Evolutionary conservation across 345 rosid species (phyloP), one percentile per base, ranked within the genome.

Genomic region (Psidium friedrichsthalianum): DNA sequence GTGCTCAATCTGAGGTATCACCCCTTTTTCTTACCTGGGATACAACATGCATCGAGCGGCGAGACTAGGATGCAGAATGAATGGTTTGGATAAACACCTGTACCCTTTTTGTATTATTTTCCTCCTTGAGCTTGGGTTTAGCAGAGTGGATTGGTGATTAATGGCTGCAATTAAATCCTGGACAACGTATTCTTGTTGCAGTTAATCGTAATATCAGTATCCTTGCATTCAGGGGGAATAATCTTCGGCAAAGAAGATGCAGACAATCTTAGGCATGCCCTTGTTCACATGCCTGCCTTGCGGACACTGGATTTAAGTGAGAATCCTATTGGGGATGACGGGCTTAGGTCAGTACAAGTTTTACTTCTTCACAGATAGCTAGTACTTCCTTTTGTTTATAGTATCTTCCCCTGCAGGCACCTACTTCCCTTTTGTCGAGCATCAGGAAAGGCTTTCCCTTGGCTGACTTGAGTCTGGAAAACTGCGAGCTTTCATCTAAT

Each of bases 291-390:
- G 94, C 98, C 98, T 18, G 89, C 88, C 90, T 91, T 97, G 93
- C 93, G 90, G 91, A 85, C 86, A 88, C 91, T 97, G 83, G 95
- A 97, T 92, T 78, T 97, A 82, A 91, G 99, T 82, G 98, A 95
- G 78, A 97, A 97, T 89, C 94, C 96, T 83, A 92, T 97, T 84
- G 91, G 87, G 88, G 96, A 95, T 88, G 89, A 89, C 84, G 98
- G 98, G 81, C 88, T 95, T 86, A 93, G 98, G 99, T 97, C 85
- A 82, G 90, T 85, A 84, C 59, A 56, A 78, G 86, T 29, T 87
- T 16, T 10, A 59, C 40, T 25, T 76, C 56, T 55, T 53, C 49
- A 54, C 22, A 25, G 51, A 32, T 18, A 40, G 25, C 47, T 69
- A 53, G 83, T 27, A 40, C 14, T 49, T 53, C 53, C 51, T 76